Evolutionary conservation across 805 yeast species (phyloP), one percentile per base, ranked within the genome.

Genomic region (Brettanomyces sp.): DNA sequence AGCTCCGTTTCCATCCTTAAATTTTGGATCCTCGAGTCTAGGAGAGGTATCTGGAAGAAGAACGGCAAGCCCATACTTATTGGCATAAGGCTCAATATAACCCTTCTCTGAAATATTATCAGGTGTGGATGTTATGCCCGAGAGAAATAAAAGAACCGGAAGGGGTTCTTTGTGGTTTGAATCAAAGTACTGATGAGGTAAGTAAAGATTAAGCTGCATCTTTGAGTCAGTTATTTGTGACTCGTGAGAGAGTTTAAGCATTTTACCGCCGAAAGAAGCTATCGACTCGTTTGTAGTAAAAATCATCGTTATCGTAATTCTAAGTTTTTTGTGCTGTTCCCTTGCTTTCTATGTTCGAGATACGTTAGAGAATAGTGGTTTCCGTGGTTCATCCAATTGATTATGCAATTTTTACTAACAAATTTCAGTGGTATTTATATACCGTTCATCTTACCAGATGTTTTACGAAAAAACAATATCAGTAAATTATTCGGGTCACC

Each of bases 1-100:
- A 33, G 99, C 99, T 36, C 95, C 95, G 1, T 88, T 71, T 22
- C 99, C 99, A 47, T 62, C 65, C 59, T 49, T 93, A n/a, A 95
- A 95, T 32, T 76, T 80, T 48, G 82, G 71, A 43, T 70, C 72
- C 12, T 82, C 79, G 12, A 93, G 95, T 53, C 98, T 78, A 46
- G 99, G 98, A 8, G 97, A 90, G 3, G 99, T 93, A 65, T 91
- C 99, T 21, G 99, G 98, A 64, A 85, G 90, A 1, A 91, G 88
- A 14, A 91, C 66, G 0, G 95, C 95, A 62, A 91, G 82, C 4
- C 95, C 95, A 57, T 80, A 78, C 58, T 83, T 74, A 52, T 80
- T 77, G 6, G 95, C 95, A 59, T 80, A 82, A 47, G 80, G 76
- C 56, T 82, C 91, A 70, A 90, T 76, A 55, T 81, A 86, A 1